Percentiles rank a stretch among this genome's conserved stretches.
Conservation (phyloP, 495 filamentous ascomycete species). For the Penicillium samsonianum region DNA sequence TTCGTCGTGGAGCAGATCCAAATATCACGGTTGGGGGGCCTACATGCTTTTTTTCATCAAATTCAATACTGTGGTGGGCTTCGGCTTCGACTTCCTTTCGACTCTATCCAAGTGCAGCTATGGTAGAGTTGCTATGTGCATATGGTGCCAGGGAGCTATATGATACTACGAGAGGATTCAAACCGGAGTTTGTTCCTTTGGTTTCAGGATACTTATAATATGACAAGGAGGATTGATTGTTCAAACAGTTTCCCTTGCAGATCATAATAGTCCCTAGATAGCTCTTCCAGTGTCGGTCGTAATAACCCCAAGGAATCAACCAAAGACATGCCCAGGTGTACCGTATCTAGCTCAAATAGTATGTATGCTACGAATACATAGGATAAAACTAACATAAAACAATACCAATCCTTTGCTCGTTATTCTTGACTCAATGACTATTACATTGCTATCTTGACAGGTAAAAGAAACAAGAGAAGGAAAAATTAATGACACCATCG, state of each 20-base stretch:
- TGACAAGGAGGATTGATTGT: background rate
- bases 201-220: background rate
- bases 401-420: conserved; percentile 29
- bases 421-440: conserved; percentile 38
- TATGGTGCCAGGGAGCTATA: background rate
- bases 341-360: background rate
- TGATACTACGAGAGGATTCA: background rate
- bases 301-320: no score
- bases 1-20: conserved; percentile 3
- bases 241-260: background rate
- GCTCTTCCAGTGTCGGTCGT: no score
- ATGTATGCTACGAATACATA: background rate
- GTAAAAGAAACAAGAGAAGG: conserved; percentile 22
- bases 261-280: background rate
- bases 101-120: background rate
- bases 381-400: conserved; percentile 1
- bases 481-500: conserved; percentile 17
- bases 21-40: background rate
- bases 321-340: background rate
- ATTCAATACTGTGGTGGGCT: background rate
- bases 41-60: background rate
- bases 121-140: background rate
- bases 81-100: background rate
- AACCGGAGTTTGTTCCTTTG: background rate
- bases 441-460: conserved; percentile 34